These are phyloP conservation scores for Fusarium mangiferae DNA, from an alignment of 2,329 filamentous ascomycete genomes.

Conservation along the genomic window DNA sequence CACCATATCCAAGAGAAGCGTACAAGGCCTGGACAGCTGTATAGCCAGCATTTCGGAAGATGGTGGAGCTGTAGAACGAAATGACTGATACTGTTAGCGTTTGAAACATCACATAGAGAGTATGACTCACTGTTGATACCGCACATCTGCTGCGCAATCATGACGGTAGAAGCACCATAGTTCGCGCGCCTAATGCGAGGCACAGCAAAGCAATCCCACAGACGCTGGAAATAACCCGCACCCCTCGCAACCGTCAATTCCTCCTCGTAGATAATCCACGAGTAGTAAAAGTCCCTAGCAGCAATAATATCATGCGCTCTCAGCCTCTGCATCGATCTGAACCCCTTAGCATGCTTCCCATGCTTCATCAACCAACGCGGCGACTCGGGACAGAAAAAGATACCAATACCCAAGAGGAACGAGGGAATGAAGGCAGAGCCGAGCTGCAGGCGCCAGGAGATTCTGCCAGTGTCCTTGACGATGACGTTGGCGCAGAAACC, in stretches of 20 bases:
- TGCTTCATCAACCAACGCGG: conserved; percentile 75
- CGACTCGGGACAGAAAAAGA: conserved; percentile 72
- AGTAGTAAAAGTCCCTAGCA: conserved; percentile 66
- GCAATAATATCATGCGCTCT: conserved; percentile 64
- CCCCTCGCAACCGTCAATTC: conserved; percentile 45
- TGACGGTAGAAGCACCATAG: conserved; percentile 79
- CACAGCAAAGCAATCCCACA: conserved; percentile 70
- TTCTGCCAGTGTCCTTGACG: conserved; percentile 61
- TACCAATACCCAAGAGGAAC: conserved; percentile 63
- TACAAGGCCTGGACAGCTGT: neutral
- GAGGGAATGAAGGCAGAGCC: conserved; percentile 66
- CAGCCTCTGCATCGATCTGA: conserved; percentile 59
- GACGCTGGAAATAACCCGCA: conserved; percentile 45
- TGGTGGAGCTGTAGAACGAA: conserved; percentile 27
- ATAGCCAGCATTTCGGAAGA: conserved; percentile 15
- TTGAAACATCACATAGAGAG: fast-evolving
- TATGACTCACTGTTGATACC: conserved; percentile 38
- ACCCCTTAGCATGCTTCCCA: conserved; percentile 66
- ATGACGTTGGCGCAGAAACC: conserved; percentile 65
- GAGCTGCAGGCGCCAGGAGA: conserved; percentile 71
- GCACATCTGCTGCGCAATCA: conserved; percentile 73
- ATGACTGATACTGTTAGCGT: conserved; percentile 36
- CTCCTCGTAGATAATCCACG: conserved; percentile 52
- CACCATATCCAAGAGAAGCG: conserved; percentile 27
- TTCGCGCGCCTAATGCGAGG: conserved; percentile 77